phyloP scores from a whole-genome alignment of 306 rosid species.

The Gleditsia sinensis region DNA sequence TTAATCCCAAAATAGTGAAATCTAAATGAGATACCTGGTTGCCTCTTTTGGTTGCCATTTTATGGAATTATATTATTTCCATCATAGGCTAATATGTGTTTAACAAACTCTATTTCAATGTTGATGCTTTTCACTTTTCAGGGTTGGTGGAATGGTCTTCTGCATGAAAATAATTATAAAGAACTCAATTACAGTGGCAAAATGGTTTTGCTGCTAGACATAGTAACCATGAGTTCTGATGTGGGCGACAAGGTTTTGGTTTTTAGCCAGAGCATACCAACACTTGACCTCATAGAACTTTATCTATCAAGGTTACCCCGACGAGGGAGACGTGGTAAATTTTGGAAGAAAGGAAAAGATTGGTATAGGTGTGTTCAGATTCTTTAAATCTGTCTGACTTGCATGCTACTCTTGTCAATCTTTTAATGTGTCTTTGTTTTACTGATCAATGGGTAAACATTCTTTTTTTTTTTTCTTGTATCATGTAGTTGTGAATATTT shows the following conservation, averaged over 20 bases:
- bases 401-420: slow-evolving; percentile 18
- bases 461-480: background rate
- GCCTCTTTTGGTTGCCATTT: slow-evolving; percentile 1
- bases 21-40: slow-evolving; percentile 14
- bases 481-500: slow-evolving; percentile 17
- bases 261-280: slow-evolving; percentile 98
- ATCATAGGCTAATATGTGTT: slow-evolving; percentile 14
- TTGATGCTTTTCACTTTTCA: slow-evolving; percentile 44
- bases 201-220: slow-evolving; percentile 88
- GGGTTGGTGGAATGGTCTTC: slow-evolving; percentile 97
- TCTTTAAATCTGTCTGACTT: slow-evolving; percentile 25
- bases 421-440: slow-evolving; percentile 15
- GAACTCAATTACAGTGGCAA: slow-evolving; percentile 91
- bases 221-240: slow-evolving; percentile 79
- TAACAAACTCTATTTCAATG: slow-evolving; percentile 19
- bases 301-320: slow-evolving; percentile 78
- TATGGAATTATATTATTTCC: background rate
- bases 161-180: slow-evolving; percentile 71
- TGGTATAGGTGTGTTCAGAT: slow-evolving; percentile 86
- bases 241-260: slow-evolving; percentile 94
- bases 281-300: slow-evolving; percentile 87
- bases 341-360: slow-evolving; percentile 93
- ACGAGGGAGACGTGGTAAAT: slow-evolving; percentile 64
- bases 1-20: background rate
- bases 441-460: background rate